These are phyloP conservation scores for Epicoccum sorghinum DNA, from an alignment of 2,329 filamentous ascomycete species.

Conservation along the genomic window DNA sequence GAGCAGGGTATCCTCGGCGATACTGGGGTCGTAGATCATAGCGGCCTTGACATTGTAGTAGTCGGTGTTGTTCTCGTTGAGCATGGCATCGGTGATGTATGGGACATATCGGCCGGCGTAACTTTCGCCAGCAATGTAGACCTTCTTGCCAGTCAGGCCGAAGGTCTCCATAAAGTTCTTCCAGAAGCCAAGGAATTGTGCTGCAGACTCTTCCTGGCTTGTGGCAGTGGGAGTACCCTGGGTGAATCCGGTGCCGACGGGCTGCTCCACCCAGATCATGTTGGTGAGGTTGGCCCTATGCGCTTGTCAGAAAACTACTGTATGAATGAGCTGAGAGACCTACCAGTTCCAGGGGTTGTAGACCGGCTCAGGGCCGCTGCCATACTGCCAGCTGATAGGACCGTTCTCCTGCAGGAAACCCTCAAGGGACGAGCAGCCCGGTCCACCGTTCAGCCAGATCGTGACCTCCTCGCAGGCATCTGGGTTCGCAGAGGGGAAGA, in stretches of 20 bases:
- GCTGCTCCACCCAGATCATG: slow-evolving; percentile 77
- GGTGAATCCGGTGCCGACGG: slow-evolving; percentile 71
- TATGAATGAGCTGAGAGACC: neutral
- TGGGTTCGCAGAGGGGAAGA: slow-evolving; percentile 59
- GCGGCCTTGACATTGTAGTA: slow-evolving; percentile 73
- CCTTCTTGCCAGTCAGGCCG: slow-evolving; percentile 67
- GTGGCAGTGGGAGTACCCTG: slow-evolving; percentile 68
- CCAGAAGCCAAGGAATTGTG: slow-evolving; percentile 79
- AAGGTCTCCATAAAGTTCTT: slow-evolving; percentile 78
- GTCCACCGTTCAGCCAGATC: slow-evolving; percentile 55
- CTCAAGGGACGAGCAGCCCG: slow-evolving; percentile 56
- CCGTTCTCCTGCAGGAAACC: slow-evolving; percentile 58
- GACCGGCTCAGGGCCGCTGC: slow-evolving; percentile 45
- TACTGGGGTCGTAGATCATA: slow-evolving; percentile 74
- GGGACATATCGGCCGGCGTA: slow-evolving; percentile 69
- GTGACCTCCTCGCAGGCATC: slow-evolving; percentile 57
- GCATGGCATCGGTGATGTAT: slow-evolving; percentile 75
- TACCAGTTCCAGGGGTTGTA: slow-evolving; percentile 55
- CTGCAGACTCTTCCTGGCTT: slow-evolving; percentile 70
- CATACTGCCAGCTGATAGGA: slow-evolving; percentile 54
- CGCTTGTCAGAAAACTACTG: neutral
- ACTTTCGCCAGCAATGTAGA: slow-evolving; percentile 76
- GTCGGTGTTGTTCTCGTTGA: slow-evolving; percentile 68
- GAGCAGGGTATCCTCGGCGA: slow-evolving; percentile 60
- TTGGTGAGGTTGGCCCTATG: slow-evolving; percentile 68